Evolutionary conservation across 2,329 filamentous ascomycete species (phyloP), one percentile per base, ranked within the genome.

Genomic region (Alternaria arborescens): DNA sequence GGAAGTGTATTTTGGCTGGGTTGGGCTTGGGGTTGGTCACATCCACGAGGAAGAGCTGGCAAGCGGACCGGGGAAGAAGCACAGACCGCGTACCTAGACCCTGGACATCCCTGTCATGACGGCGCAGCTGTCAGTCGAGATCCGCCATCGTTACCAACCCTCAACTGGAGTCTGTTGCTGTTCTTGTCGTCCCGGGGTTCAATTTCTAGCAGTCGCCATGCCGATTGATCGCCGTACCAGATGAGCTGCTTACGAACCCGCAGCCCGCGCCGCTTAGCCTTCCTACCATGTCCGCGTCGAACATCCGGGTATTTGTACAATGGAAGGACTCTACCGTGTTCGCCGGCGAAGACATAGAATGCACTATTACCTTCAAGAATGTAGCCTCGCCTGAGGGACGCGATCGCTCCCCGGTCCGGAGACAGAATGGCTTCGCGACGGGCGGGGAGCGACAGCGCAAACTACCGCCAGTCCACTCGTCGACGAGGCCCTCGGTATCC

Each of bases 251-350:
- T 56, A 59, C 64, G 42, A 59, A 64, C 54, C 61, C 55, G 71
- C 74, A 69, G 68, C 71, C 71, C 64, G 69, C 66, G 64, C 63
- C 69, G 58, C 55, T 63, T 62, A 55, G 57, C 62, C 65, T 64
- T 70, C 67, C 59, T 69, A 78, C 69, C 71, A 79, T 69, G 67
- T 67, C 66, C 62, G 55, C 69, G 52, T 78, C 75, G 68, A 94
- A 96, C 83, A 93, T 99, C 78, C 91, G 94, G 79, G 94, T 97
- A 80, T 97, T 94, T 79, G 92, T 99, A 79, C 89, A 90, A 82
- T 99, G 94, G 91, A 91, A 93, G 78, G 92, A 97, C 77, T 89
- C 94, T 79, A 94, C 92, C 64, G 92, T 99, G 72, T 99, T 98
- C 81, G 92, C 95, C 58, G 95, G 95, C 80, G 95, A 99, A 84